Conservation (phyloP, 2,329 filamentous ascomycete species). For the Reticulascus tulasneorum region DNA sequence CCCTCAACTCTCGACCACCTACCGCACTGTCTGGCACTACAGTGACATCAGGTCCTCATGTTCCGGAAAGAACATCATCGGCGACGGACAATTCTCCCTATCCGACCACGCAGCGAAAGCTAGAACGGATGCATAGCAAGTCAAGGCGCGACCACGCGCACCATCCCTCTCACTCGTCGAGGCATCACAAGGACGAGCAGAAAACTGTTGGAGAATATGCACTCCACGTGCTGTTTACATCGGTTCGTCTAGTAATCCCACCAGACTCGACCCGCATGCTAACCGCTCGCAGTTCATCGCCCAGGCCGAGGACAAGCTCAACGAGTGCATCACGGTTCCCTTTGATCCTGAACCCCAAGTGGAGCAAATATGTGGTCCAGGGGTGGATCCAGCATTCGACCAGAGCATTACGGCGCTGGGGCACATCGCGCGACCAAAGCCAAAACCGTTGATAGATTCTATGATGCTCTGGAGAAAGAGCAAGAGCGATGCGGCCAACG, state of each 20-base stretch:
- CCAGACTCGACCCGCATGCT: neutral
- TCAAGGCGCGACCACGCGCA: slow-evolving; percentile 68
- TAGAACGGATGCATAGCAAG: slow-evolving; percentile 62
- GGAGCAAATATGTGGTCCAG: slow-evolving; percentile 85
- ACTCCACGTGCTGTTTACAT: slow-evolving; percentile 91
- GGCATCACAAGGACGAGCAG: slow-evolving; percentile 65
- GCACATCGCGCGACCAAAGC: slow-evolving; percentile 90
- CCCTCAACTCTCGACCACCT: slow-evolving; percentile 36
- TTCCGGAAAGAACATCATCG: slow-evolving; percentile 43
- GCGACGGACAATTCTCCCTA: slow-evolving; percentile 40
- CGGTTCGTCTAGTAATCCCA: slow-evolving; percentile 49
- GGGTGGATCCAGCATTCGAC: slow-evolving; percentile 84
- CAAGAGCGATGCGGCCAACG: slow-evolving; percentile 83
- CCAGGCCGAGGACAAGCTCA: slow-evolving; percentile 94
- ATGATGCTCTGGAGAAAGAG: slow-evolving; percentile 98
- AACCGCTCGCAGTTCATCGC: slow-evolving; percentile 71
- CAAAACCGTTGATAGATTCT: slow-evolving; percentile 91
- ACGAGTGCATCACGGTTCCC: slow-evolving; percentile 75
- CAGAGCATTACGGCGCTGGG: slow-evolving; percentile 90
- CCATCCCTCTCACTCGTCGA: slow-evolving; percentile 72
- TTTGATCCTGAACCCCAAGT: slow-evolving; percentile 79
- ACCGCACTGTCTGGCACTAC: slow-evolving; percentile 46
- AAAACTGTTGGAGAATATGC: slow-evolving; percentile 98
- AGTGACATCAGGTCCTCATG: slow-evolving; percentile 22
- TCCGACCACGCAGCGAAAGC: slow-evolving; percentile 45